These are phyloP conservation scores for Aureobasidium sp. DNA, from an alignment of 2,329 filamentous ascomycete species.

Conservation along the genomic window DNA sequence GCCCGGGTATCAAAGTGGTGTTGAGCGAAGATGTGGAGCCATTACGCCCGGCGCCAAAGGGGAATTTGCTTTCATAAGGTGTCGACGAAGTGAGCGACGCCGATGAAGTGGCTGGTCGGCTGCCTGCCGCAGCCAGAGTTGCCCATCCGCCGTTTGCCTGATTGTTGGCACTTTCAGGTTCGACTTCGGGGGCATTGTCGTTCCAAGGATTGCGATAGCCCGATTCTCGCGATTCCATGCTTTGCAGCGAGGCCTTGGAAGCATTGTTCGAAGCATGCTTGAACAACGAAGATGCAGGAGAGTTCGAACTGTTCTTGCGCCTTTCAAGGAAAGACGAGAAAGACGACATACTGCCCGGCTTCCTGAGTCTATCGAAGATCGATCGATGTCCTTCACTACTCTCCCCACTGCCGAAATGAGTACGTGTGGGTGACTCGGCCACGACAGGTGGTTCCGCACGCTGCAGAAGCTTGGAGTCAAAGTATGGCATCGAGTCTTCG, in stretches of 20 bases:
- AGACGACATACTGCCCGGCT: conserved; percentile 88
- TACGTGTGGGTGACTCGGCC: conserved; percentile 82
- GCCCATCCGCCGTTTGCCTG: conserved; percentile 33
- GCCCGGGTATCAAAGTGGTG: conserved; percentile 28
- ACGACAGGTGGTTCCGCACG: conserved; percentile 70
- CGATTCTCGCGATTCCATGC: conserved; percentile 90
- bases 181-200: conserved; percentile 91
- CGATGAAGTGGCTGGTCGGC: conserved; percentile 55
- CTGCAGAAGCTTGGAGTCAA: conserved; percentile 92
- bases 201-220: conserved; percentile 89
- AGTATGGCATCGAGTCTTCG: conserved; percentile 92
- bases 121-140: conserved; percentile 46
- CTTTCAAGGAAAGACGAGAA: conserved; percentile 94
- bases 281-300: conserved; percentile 64
- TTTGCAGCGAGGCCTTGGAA: conserved; percentile 91
- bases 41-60: conserved; percentile 44
- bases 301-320: conserved; percentile 86
- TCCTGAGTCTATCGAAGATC: conserved; percentile 85
- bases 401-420: conserved; percentile 73
- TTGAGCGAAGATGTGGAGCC: conserved; percentile 30
- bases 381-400: conserved; percentile 60
- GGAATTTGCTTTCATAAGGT: conserved; percentile 58
- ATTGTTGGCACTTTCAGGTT: conserved; percentile 55
- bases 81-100: conserved; percentile 47
- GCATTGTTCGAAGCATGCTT: conserved; percentile 78